Conservation (phyloP, 768 basidiomycete species). For the Hygrocybe punicea region DNA sequence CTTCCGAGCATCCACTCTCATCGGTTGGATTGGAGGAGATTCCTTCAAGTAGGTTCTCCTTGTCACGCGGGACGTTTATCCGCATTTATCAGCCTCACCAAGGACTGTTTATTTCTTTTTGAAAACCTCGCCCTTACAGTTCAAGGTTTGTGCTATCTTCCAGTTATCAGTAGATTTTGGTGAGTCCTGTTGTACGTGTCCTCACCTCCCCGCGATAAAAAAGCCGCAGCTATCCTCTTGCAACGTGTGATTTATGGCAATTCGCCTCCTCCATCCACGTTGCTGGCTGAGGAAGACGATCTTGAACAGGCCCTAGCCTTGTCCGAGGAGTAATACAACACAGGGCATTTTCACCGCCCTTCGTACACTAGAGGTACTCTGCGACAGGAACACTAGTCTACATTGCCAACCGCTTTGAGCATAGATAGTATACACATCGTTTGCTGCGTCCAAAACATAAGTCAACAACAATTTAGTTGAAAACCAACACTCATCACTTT, state of each 20-base stretch:
- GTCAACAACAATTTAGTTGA: background rate
- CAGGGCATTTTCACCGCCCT: too few relatives aligned
- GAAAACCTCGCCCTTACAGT: slow-evolving; percentile 69
- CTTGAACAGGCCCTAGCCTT: slow-evolving; percentile 72
- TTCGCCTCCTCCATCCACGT: slow-evolving; percentile 51
- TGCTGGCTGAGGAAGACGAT: slow-evolving; percentile 61
- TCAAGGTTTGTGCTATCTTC: slow-evolving; percentile 79
- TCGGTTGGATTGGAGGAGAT: slow-evolving; percentile 85
- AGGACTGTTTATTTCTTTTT: slow-evolving; percentile 81
- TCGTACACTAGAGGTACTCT: too few relatives aligned
- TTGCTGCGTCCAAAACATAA: background rate
- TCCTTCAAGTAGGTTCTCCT: slow-evolving; percentile 62
- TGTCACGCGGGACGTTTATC: too few relatives aligned
- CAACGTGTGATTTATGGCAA: slow-evolving; percentile 77
- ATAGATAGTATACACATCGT: background rate
- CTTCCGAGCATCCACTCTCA: slow-evolving; percentile 75
- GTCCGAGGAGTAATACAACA: slow-evolving; percentile 48
- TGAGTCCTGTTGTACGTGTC: slow-evolving; percentile 34
- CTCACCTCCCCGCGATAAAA: slow-evolving; percentile 8
- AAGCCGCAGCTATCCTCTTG: slow-evolving; percentile 56
- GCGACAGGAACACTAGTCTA: too few relatives aligned
- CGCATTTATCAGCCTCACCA: background rate
- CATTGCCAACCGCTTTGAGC: too few relatives aligned
- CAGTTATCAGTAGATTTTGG: slow-evolving; percentile 77
- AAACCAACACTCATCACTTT: background rate